Evolutionary conservation across 2,329 filamentous ascomycete species (phyloP), one percentile per base, ranked within the genome.

Genomic region (Xylariaceae sp.): DNA sequence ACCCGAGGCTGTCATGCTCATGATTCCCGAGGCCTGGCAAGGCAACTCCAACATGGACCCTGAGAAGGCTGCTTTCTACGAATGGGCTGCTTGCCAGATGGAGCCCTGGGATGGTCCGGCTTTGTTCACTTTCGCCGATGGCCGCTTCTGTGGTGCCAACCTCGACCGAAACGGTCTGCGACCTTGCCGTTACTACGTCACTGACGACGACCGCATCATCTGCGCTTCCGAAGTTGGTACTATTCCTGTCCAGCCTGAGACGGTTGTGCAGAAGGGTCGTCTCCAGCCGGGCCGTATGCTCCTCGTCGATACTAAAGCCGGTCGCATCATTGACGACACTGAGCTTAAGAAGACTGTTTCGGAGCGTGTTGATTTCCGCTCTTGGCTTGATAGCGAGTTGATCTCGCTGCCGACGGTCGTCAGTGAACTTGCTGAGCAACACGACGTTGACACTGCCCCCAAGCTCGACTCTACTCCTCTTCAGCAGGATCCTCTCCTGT

Each of bases 61-160:
- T 58, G 89, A 90, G 71, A 97, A 97, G 79, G 90, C 92, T 60
- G 93, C 93, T 55, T 97, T 97, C 77, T 97, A 97, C 77, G 92
- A 97, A 75, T 97, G 93, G 92, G 93, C 93, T 70, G 92, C 92
- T 66, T 97, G 93, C 75, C 89, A 96, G 81, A 97, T 97, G 93
- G 93, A 97, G 79, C 92, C 93, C 13, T 97, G 93, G 93, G 93
- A 97, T 76, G 93, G 93, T 15, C 93, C 93, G 39, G 93, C 93
- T 58, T 85, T 97, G 37, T 97, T 97, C 80, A 97, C 92, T 5
- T 97, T 97, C 76, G 91, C 93, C 34, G 93, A 97, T 74, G 93
- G 93, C 62, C 88, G 93, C 64, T 97, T 94, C 81, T 97, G 93
- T 71, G 93, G 93, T 82, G 93, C 93, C 66, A 97, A 97, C 74